These are phyloP conservation scores for Cystobasidiaceae sp. DNA, from an alignment of 1,284 basidiomycete species.

Conservation along the genomic window DNA sequence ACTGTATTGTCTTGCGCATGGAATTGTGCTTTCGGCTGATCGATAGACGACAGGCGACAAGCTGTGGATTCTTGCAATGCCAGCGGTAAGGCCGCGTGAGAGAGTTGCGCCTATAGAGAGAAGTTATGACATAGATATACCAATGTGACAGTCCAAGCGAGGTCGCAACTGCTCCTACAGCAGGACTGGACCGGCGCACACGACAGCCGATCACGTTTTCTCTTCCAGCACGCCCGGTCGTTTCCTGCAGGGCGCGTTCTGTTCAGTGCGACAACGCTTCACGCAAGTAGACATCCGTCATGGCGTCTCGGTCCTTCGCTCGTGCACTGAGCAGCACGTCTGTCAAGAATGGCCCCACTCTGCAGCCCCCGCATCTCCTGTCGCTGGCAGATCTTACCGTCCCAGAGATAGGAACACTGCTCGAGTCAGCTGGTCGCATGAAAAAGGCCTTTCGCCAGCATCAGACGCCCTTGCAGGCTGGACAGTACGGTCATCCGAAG, in stretches of 20 bases:
- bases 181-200: too few relatives aligned
- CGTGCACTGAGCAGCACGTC: constrained; percentile 6
- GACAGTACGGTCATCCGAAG: constrained; percentile 30
- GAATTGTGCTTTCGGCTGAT: too few relatives aligned
- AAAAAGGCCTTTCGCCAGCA: constrained; percentile 43
- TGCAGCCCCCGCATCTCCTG: constrained; percentile 62
- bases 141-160: too few relatives aligned
- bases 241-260: not conserved
- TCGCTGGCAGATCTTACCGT: constrained; percentile 74
- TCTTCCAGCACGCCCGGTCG: not conserved
- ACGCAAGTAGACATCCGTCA: not conserved
- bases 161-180: too few relatives aligned
- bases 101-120: too few relatives aligned
- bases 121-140: too few relatives aligned
- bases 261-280: too few relatives aligned
- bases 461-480: not conserved
- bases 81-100: too few relatives aligned
- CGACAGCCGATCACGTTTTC: constrained; percentile 7
- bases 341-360: not conserved
- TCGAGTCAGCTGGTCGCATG: constrained; percentile 44
- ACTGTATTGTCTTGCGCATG: not conserved
- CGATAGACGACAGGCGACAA: too few relatives aligned
- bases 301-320: constrained; percentile 18
- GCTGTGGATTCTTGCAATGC: too few relatives aligned
- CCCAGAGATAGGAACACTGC: constrained; percentile 56